phyloP scores from a whole-genome alignment of 768 basidiomycete species.

The Kwoniella pini region DNA sequence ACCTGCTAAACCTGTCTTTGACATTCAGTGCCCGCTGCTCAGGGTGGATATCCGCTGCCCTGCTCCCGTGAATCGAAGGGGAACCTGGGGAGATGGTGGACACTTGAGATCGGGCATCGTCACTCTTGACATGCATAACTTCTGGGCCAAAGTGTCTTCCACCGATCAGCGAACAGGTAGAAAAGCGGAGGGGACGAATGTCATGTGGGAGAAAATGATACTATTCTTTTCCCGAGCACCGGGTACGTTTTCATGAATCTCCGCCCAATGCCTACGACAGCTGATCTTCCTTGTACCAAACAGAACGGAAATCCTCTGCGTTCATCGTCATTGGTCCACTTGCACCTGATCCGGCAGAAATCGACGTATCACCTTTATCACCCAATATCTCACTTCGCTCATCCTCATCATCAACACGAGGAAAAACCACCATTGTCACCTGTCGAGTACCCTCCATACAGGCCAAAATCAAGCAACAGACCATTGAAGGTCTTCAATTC shows the following conservation, averaged over 20 bases:
- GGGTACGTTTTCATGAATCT: conserved; percentile 20
- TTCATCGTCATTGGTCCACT: conserved; percentile 50
- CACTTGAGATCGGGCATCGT: conserved; percentile 47
- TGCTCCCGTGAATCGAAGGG: conserved; percentile 58
- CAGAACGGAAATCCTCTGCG: conserved; percentile 37
- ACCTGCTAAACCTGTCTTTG: conserved; percentile 30
- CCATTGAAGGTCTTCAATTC: conserved; percentile 76
- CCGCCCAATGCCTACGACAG: background rate
- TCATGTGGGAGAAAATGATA: conserved; percentile 44
- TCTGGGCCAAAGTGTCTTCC: conserved; percentile 9
- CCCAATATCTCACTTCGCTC: conserved; percentile 29
- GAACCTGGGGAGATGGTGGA: conserved; percentile 67
- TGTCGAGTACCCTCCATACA: conserved; percentile 64
- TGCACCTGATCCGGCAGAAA: conserved; percentile 36
- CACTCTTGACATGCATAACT: conserved; percentile 39
- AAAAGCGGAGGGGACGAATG: background rate
- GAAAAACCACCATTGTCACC: conserved; percentile 27
- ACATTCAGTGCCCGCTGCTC: conserved; percentile 61
- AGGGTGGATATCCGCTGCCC: conserved; percentile 71
- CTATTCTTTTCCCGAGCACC: conserved; percentile 46
- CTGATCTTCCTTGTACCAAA: background rate
- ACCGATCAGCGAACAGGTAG: background rate
- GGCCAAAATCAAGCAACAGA: conserved; percentile 58
- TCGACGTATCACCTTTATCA: conserved; percentile 27
- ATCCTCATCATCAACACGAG: conserved; percentile 7